Evolutionary conservation across 2,329 filamentous ascomycete genomes (phyloP), one percentile per base, ranked within the genome.

Genomic region (Cladobotryum mycophilum): DNA sequence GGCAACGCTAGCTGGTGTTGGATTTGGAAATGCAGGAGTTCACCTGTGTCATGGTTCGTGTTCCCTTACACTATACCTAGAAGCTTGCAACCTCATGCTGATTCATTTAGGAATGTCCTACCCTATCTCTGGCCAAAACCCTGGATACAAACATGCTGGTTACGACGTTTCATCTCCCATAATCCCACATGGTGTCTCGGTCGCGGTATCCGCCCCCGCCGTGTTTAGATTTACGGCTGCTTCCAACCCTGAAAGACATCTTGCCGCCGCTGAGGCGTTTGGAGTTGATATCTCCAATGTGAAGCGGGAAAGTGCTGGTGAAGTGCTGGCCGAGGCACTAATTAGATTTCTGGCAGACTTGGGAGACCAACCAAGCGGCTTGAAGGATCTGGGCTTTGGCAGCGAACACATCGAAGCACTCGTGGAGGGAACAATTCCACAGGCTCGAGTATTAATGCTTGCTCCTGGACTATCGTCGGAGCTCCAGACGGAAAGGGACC

Each of bases 1-100:
- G 2, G 88, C 93, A 1, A 99, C 93, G 0, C 75, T 99, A 2
- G 93, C 95, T 0, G 93, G 93, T 42, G 90, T 99, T 3, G 93
- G 93, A 0, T 99, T 99, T 67, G 93, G 95, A 17, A 99, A 99
- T 62, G 95, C 95, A 1, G 93, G 95, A 45, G 93, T 99, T 2
- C 93, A 99, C 71, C 76, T 83, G 41, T 83, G 80, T 56, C 80
- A 83, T 56, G 80, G 78, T 79, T 64, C 47, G 76, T 66, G 20
- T 18, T 25, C 11, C 38, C 11, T 41, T 15, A 7, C 2, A 18
- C 43, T 15, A n/a, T 35, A 30, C 4, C 15, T 1, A 11, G 12
- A 15, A 2, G 15, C 14, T 33, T 9, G 5, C 34, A 34, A 20
- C 14, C 13, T 48, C 14, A 47, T n/a, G 15, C 2, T 38, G n/a